Conservation (phyloP, 2,329 filamentous ascomycete species). For the Tolypocladium inflatum region DNA sequence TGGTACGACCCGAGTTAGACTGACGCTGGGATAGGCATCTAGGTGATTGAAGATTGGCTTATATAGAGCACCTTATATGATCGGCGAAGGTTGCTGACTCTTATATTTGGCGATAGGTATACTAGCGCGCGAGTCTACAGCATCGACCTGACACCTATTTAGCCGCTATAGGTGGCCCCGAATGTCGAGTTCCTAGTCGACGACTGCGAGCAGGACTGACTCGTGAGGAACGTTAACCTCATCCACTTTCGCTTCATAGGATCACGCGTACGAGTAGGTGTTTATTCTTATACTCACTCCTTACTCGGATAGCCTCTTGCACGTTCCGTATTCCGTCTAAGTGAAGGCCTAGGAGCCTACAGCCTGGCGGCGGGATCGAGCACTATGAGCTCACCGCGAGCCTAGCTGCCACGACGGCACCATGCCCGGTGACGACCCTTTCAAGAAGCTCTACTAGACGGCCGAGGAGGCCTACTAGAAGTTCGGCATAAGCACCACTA, state of each 20-base stretch:
- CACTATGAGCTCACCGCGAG: too few relatives aligned
- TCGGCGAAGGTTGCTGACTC: not conserved
- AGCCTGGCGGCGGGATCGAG: conserved; percentile 35
- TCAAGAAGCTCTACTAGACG: too few relatives aligned
- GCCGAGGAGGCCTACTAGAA: too few relatives aligned
- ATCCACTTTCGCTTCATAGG: conserved; percentile 18
- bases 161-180: conserved; percentile 28
- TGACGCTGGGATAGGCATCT: too few relatives aligned
- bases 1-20: too few relatives aligned
- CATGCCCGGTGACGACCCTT: too few relatives aligned
- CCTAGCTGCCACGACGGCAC: too few relatives aligned
- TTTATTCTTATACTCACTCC: not conserved
- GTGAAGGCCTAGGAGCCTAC: conserved; percentile 9
- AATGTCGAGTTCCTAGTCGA: conserved; percentile 29
- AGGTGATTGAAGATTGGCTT: not conserved
- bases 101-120: conserved; percentile 13
- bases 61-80: not conserved
- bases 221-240: conserved; percentile 16
- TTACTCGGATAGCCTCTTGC: not conserved
- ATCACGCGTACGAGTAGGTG: conserved; percentile 10
- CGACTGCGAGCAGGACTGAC: conserved; percentile 23
- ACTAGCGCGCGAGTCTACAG: conserved; percentile 26
- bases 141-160: conserved; percentile 29
- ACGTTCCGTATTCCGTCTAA: not conserved
- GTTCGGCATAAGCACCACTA: too few relatives aligned